Evolutionary conservation across 495 filamentous ascomycete genomes (phyloP).

Genomic region (Xylaria nigripes): DNA sequence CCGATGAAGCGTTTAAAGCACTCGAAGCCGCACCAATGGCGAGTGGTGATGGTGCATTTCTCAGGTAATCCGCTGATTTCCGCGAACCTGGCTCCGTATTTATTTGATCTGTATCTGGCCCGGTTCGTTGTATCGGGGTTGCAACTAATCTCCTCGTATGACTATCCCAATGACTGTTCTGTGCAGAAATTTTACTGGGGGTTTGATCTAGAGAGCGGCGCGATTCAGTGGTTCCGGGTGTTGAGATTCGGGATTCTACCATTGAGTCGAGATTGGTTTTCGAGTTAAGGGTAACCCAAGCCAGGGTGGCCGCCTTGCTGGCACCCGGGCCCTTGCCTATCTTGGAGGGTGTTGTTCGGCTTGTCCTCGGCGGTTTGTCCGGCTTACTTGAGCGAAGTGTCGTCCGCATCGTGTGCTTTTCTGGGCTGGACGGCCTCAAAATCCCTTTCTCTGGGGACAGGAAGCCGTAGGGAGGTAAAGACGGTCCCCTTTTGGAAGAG

Average conservation of each 20-base stretch:
- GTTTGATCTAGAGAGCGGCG: slow-evolving; percentile 15
- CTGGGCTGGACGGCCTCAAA: slow-evolving; percentile 69
- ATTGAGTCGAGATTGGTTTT: slow-evolving; percentile 13
- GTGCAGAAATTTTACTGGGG: slow-evolving; percentile 22
- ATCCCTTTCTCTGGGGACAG: slow-evolving; percentile 29
- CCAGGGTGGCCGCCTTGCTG: slow-evolving; percentile 79
- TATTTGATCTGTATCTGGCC: slow-evolving; percentile 14
- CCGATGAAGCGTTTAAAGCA: slow-evolving; percentile 30
- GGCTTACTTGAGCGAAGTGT: slow-evolving; percentile 61
- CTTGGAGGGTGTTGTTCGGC: slow-evolving; percentile 24
- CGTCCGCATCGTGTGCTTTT: slow-evolving; percentile 74
- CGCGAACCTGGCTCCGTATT: slow-evolving; percentile 19
- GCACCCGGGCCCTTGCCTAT: slow-evolving; percentile 44
- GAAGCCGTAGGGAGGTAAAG: slow-evolving; percentile 19
- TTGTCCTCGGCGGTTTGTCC: slow-evolving; percentile 51
- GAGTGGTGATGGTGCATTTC: slow-evolving; percentile 25
- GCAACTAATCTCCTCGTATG: slow-evolving; percentile 36
- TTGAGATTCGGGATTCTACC: slow-evolving; percentile 11
- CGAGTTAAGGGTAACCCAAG: slow-evolving; percentile 55
- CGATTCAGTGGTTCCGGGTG: slow-evolving; percentile 10
- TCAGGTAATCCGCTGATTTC: slow-evolving; percentile 18
- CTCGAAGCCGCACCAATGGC: slow-evolving; percentile 43
- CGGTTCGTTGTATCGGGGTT: slow-evolving; percentile 17
- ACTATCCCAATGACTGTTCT: slow-evolving; percentile 35
- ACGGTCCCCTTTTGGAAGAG: slow-evolving; percentile 24